Base-by-base conservation (phyloP, 1,284 basidiomycete species). In the Trametes polyzona region DNA sequence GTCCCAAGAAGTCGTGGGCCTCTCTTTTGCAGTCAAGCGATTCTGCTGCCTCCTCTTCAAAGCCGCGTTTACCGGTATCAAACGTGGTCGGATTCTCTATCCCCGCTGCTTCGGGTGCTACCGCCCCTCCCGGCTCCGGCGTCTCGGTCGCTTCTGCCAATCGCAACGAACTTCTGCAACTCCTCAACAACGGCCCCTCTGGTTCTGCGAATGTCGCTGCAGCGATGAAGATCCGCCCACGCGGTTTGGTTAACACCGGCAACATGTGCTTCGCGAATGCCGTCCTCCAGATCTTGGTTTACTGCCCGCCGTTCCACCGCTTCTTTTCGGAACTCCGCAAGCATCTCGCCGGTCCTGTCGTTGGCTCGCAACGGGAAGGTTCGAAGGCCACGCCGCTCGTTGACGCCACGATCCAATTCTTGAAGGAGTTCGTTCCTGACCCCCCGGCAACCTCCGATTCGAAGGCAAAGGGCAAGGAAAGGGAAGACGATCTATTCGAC, bases 261-360 rank as follows among this genome's bases (percentile, higher is more conserved):
- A 99, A 99, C 75, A 91, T 98, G 85, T 99, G 96, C 74, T 99
- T 98, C 71, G 95, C 96, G 49, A 98, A 98, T 69, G 89, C 95
- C 0, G 91, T 98, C 29, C 76, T 98, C 23, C 96, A 98, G 76
- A 87, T 93, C 1, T 81, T 99, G 19, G 84, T 96, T 1, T 96
- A 95, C 73, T 95, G 91, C 67, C 83, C 85, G 14, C 93, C 92
- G 1, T 97, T 98, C 73, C 88, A 88, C 67, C 81, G 83, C 47
- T 75, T 98, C 49, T 91, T 98, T 68, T 80, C 77, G 33, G 87
- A 91, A 60, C 76, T 98, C 5, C 88, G 84, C 26, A 80, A 78
- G 67, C 70, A 85, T 39, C 61, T 80, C n/a, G 33, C 67, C 27
- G 68, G 70, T 16, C 71, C 69, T 2, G 66, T 68, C 27, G 71